Evolutionary conservation across 257 asterid genomes (phyloP), one percentile per base, ranked within the genome.

Genomic region (Ilex asprella): DNA sequence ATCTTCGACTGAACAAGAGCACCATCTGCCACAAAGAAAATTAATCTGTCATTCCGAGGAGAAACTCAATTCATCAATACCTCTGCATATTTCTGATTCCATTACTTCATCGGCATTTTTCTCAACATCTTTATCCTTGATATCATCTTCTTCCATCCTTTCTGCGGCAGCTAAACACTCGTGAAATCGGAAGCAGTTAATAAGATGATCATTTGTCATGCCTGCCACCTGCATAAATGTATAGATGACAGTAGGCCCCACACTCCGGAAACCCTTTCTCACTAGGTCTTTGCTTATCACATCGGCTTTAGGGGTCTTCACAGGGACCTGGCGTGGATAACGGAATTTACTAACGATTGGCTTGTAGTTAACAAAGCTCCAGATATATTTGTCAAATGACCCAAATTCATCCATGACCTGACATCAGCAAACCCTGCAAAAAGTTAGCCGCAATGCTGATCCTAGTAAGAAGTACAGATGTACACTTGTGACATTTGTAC

Each of bases 201-300:
- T 49, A 32, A 79, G 80, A 64, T 79, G 84, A 52, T 79, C 84
- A 51, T 79, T 79, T 16, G 75, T 73, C 15, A 79, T 31, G 13
- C 84, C 84, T n/a, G 84, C 73, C 7, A 70, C 84, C 74, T 79
- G 84, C 84, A 79, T 79, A n/a, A 79, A 75, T 12, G 84, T 56
- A 79, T 79, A 75, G 50, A 75, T 56, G 6, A 79, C 74, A 0
- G 81, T 79, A 14, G 81, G 79, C 39, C 86, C 83, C 11, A 77
- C 78, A 15, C 80, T 11, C 49, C 76, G 67, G 54, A 80, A 76
- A 16, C 82, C 82, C 56, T 76, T 59, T 61, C 68, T 71, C n/a
- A 70, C 65, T 0, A 75, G 70, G 67, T 79, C 84, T 63, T 79
- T 79, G 79, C 84, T 79, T 54, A 79, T 67, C 16, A 49, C 63